Base-by-base conservation (phyloP, 176 grass and related monocot genomes). In the Carex myosuroides region DNA sequence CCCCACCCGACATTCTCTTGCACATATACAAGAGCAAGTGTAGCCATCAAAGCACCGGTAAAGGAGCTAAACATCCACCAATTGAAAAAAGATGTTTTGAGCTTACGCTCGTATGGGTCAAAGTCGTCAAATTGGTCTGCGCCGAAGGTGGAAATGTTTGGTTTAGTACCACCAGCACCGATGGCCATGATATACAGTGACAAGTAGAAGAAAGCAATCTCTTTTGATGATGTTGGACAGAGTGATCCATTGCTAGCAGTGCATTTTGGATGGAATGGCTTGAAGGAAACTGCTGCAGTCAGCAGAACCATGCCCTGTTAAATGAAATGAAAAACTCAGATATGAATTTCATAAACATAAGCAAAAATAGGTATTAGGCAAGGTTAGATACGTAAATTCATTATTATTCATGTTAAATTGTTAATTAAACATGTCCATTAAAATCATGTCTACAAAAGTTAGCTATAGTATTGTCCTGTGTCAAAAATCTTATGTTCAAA, bases 1-100 rank as follows among this genome's bases (percentile, higher is more conserved):
- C 85, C 59, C 88, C 91, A 92, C 42, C 86, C 85, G 18, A 90
- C 67, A 42, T 90, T 93, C 65, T 93, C 91, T 87, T 93, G 88
- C 26, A 89, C 39, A 69, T 89, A 89, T 2, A 88, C 82, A 17
- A 88, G 60, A 29, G 37, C 26, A 35, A 79, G 55, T 6, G 74
- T 79, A 13, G 87, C 87, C 41, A 88, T 70, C 30, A 88, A 59
- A n/a, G 63, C 48, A 8, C 87, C 87, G 4, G 46, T 67, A 29
- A 70, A 84, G 58, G 83, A 79, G 44, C 81, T 81, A 78, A 84
- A 88, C 81, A 88, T 81, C 87, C 82, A 84, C 86, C 86, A 87
- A 61, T 87, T 87, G 80, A 87, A 87, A 37, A 87, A 87, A 21
- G 86, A 87, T 22, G 81, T 41, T 63, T 87, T 87, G 6, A 77